Percentiles rank a stretch among this genome's conserved stretches.
Evolutionary conservation across 1,284 basidiomycete genomes (phyloP).

Genomic region (Puccinia novopanici): DNA sequence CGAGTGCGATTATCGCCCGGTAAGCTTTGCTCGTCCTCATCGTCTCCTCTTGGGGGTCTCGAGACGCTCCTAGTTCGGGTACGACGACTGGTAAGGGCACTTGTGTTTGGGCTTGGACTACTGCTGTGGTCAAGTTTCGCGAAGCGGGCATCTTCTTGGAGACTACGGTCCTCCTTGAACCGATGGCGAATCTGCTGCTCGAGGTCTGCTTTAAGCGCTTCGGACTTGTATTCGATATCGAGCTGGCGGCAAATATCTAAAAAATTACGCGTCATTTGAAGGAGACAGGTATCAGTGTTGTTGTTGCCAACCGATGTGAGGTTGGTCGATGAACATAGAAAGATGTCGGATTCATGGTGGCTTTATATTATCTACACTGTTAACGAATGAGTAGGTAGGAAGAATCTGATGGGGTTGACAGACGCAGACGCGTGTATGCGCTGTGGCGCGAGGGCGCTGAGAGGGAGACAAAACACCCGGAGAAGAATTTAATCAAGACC

Average conservation of each 20-base stretch:
- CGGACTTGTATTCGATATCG: conserved; percentile 31
- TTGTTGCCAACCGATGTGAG: no score
- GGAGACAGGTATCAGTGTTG: background rate
- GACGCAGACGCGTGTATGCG: conserved; percentile 46
- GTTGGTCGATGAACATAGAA: background rate
- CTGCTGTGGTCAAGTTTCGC: conserved; percentile 10
- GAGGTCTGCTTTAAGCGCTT: conserved; percentile 41
- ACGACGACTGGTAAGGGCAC: conserved; percentile 12
- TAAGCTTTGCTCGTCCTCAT: conserved; percentile 18
- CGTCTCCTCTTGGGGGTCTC: conserved; percentile 20
- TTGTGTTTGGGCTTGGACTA: conserved; percentile 16
- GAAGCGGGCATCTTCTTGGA: conserved; percentile 30
- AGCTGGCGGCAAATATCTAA: conserved; percentile 42
- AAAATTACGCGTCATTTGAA: background rate
- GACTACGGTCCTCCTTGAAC: conserved; percentile 21
- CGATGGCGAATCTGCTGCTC: conserved; percentile 36
- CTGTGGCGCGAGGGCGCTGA: background rate
- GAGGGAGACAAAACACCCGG: background rate
- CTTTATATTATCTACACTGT: background rate
- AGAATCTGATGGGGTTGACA: background rate
- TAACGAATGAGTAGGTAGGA: background rate
- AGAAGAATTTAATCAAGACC: background rate
- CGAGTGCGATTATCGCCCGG: conserved; percentile 3
- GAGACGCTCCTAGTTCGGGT: conserved; percentile 31
- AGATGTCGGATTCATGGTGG: background rate